Percentiles rank a stretch among this genome's conserved stretches.
phyloP scores from a whole-genome alignment of 768 basidiomycete species.

The Obba rivulosa region DNA sequence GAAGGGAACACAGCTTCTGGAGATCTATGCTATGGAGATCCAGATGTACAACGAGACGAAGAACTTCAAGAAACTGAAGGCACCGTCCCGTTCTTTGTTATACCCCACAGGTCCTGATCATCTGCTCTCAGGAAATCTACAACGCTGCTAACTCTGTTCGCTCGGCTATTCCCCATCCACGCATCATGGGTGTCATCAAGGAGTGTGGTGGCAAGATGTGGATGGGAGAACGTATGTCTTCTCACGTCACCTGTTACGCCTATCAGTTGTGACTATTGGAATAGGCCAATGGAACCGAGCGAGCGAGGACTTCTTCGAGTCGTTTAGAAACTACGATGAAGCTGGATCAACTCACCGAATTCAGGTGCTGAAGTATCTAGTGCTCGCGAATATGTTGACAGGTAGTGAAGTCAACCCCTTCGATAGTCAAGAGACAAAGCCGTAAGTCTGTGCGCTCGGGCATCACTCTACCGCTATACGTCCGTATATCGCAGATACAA shows the following conservation, averaged over 20 bases:
- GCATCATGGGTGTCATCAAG: constrained; percentile 98
- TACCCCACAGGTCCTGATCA: neutral
- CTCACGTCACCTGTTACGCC: neutral
- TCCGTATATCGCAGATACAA: constrained; percentile 60
- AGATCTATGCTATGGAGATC: constrained; percentile 97
- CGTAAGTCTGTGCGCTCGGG: constrained; percentile 50
- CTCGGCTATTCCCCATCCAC: constrained; percentile 95
- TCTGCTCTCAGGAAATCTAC: constrained; percentile 79
- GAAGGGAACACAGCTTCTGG: constrained; percentile 88
- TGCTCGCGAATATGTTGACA: constrained; percentile 96
- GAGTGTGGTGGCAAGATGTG: constrained; percentile 99
- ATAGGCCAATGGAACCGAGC: constrained; percentile 91
- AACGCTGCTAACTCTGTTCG: constrained; percentile 90
- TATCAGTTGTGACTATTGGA: too few relatives aligned
- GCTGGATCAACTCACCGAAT: constrained; percentile 95
- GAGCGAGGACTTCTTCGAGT: constrained; percentile 97
- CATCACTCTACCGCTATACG: neutral
- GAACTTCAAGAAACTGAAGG: constrained; percentile 96
- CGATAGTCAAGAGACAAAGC: constrained; percentile 99
- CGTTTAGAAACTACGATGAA: constrained; percentile 98
- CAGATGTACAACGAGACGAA: constrained; percentile 98
- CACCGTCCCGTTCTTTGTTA: constrained; percentile 20
- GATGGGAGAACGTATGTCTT: constrained; percentile 91
- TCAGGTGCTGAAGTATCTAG: constrained; percentile 97
- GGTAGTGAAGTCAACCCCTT: constrained; percentile 99